These are phyloP conservation scores for Maudiozyma humilis DNA, from an alignment of 1,139 yeast genomes.

Conservation along the genomic window DNA sequence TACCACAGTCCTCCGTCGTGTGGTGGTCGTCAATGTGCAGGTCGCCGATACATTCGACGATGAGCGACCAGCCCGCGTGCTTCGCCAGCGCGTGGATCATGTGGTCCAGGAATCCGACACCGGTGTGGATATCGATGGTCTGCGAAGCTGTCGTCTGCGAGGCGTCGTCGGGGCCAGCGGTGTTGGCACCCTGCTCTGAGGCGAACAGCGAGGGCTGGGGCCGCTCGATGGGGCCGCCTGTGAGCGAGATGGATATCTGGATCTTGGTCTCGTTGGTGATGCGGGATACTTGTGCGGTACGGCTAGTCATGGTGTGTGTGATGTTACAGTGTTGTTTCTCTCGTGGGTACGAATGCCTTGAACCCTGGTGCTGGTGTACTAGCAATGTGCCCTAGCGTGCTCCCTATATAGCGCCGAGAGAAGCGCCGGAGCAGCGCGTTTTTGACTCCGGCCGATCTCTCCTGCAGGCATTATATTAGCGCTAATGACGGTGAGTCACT, in stretches of 20 bases:
- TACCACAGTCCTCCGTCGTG: conserved; percentile 91
- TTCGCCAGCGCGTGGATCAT: conserved; percentile 96
- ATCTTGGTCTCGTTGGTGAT: conserved; percentile 90
- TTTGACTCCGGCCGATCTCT: too few species aligned
- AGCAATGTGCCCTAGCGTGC: too few species aligned
- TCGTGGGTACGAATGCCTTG: too few species aligned
- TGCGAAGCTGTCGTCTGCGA: conserved; percentile 52
- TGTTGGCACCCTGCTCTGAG: conserved; percentile 13
- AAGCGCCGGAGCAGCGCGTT: too few species aligned
- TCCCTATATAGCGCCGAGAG: too few species aligned
- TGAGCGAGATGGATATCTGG: conserved; percentile 73
- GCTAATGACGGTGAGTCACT: too few species aligned
- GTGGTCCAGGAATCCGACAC: conserved; percentile 92
- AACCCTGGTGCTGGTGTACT: too few species aligned
- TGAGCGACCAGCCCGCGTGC: conserved; percentile 91
- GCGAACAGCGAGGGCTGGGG: background rate
- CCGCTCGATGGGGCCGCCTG: conserved; percentile 68
- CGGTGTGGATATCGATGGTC: conserved; percentile 73
- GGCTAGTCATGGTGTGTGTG: background rate
- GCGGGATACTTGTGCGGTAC: conserved; percentile 46
- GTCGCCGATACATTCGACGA: conserved; percentile 87
- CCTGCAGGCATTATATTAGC: too few species aligned
- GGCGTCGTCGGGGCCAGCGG: conserved; percentile 38
- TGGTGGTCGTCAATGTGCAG: conserved; percentile 96
- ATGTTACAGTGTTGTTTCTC: too few species aligned